Base-by-base conservation (phyloP, 1,139 yeast genomes). In the Maudiozyma humilis region DNA sequence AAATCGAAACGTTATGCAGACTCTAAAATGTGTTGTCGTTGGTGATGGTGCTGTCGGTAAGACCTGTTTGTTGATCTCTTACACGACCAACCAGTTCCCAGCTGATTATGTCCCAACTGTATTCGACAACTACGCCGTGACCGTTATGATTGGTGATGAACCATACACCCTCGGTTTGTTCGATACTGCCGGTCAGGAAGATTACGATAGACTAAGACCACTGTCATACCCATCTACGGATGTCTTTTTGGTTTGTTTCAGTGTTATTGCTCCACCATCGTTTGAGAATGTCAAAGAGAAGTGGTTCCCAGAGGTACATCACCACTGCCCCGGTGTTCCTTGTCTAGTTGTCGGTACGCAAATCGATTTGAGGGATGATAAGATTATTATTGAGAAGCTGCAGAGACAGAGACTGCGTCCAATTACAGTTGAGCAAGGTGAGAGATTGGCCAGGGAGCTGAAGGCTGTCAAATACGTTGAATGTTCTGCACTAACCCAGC, bases 101-200 rank as follows among this genome's bases (percentile, higher is more conserved):
- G 86, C 87, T 40, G 94, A 85, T 62, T 85, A 85, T 60, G 89
- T 85, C 45, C 95, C 95, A 45, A 85, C 95, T 4, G 94, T 84
- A 38, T 88, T 88, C 59, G 97, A 91, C 66, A 91, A 91, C 71
- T 91, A 91, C 64, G 97, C 97, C 12, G 98, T 91, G 43, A 89
- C 97, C 2, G 97, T 91, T 45, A 89, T 91, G 77, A 91, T 91
- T 64, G 97, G 96, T 42, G 97, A 89, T 64, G 97, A 89, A 68
- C 97, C 97, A 38, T 89, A 87, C 67, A 91, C 96, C 18, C 77
- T 91, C 59, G 97, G 97, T 14, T 72, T 91, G 51, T 91, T 89
- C 63, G 98, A 91, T 71, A 91, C 98, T 38, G 97, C 98, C 17
- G 98, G 98, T 38, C 98, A 91, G 72, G 97, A 89, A 75, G 97